Base-by-base conservation (phyloP, 805 yeast species). In the Zygosaccharomyces siamensis region DNA sequence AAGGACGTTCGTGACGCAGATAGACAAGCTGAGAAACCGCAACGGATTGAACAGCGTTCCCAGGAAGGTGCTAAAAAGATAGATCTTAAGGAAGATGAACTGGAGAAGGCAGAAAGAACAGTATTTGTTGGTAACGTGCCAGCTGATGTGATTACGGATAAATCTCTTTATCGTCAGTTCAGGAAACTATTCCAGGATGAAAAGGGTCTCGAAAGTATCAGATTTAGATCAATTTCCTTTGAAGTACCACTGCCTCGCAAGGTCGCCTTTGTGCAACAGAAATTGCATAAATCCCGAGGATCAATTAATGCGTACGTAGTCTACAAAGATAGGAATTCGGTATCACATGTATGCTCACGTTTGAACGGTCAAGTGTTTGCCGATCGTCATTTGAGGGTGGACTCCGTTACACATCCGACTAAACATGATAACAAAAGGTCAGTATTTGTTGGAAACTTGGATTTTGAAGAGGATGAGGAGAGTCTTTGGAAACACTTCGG, bases 221-320 rank as follows among this genome's bases (percentile, higher is more conserved):
- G 99, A 66, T 93, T 89, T 73, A 79, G 99, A 69, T 89, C 97
- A 2, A 84, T 93, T 56, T 87, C 96, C 2, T 88, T 90, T 55
- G 81, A 84, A 47, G 95, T 89, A 62, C 82, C 86, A 30, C 74
- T 89, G 43, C 98, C 98, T 47, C 79, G 97, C 64, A 92, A 89
- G 62, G 89, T 87, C 32, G 98, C 99, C 0, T 89, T 83, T 63
- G 84, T 86, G 51, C 79, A 83, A 59, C 88, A 87, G 62, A 80
- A 83, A 53, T 74, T 90, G 50, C 92, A 90, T 63, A 76, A 80
- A 40, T 76, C 81, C 26, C 78, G 95, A 66, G 92, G 87, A 46
- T 79, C 93, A 1, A 78, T 90, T 39, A 93, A 93, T 66, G 89
- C 96, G 12, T 93, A 93, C 63, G 75, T 92, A 42, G 98, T 93